These are phyloP conservation scores for Phytopythium cucurbitacearum DNA, from an alignment of 352 stramenopile species.

Conservation along the genomic window DNA sequence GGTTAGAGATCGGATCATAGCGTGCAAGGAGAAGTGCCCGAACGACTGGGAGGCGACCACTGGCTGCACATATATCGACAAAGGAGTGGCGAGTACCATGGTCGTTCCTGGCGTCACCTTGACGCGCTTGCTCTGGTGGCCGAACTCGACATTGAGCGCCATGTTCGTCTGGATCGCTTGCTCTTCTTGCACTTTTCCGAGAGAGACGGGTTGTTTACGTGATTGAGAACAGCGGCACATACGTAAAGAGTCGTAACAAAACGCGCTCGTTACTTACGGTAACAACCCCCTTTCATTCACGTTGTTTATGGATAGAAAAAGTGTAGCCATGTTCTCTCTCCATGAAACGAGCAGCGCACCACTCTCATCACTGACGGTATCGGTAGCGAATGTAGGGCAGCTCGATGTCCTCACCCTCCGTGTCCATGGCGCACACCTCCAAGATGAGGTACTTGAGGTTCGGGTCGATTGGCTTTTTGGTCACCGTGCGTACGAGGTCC, in stretches of 20 bases:
- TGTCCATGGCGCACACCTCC: conserved; percentile 95
- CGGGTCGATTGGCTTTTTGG: conserved; percentile 93
- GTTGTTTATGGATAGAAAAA: no score
- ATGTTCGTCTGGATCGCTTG: conserved; percentile 21
- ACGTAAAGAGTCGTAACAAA: not conserved
- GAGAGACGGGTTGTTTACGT: no score
- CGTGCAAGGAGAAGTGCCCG: not conserved
- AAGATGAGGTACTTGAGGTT: conserved; percentile 96
- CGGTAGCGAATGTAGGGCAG: conserved; percentile 93
- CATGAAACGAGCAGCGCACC: no score
- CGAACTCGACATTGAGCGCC: conserved; percentile 74
- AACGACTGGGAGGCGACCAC: no score
- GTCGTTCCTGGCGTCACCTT: conserved; percentile 65
- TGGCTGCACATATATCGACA: no score
- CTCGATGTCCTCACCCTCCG: conserved; percentile 95
- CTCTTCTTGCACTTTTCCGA: not conserved
- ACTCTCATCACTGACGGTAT: conserved; percentile 44
- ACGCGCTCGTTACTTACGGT: not conserved
- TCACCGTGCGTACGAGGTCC: conserved; percentile 93
- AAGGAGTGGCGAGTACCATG: conserved; percentile 41
- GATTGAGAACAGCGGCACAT: no score
- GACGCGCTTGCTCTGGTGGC: conserved; percentile 69
- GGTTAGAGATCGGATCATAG: not conserved
- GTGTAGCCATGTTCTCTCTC: no score
- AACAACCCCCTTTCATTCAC: not conserved